A percentile compares a stretch with the other conserved stretches of the same genome.
These are phyloP conservation scores for Cenchrus americanus DNA, from an alignment of 176 grass and related monocot species.

Conservation along the genomic window DNA sequence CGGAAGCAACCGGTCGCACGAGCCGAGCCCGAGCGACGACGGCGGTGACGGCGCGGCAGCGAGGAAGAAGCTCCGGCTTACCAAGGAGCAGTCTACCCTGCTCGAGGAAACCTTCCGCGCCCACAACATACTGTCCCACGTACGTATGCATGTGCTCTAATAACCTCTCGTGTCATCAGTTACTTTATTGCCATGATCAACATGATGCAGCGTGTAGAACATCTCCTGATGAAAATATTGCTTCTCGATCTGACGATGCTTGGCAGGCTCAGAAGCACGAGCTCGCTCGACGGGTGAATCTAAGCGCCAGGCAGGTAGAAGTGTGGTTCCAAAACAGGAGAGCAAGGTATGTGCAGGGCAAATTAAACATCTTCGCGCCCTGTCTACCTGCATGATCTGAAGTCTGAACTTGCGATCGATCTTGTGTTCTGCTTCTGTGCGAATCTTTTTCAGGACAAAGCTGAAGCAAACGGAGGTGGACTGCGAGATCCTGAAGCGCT, in stretches of 20 bases:
- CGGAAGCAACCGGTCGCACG: neutral
- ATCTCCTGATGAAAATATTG: neutral
- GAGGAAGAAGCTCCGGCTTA: constrained; percentile 80
- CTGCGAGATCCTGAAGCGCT: constrained; percentile 59
- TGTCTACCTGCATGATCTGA: no score
- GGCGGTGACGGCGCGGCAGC: neutral
- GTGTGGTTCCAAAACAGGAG: constrained; percentile 96
- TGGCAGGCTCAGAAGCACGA: constrained; percentile 68
- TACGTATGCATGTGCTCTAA: constrained; percentile 48
- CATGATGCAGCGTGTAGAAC: neutral
- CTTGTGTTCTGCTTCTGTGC: neutral
- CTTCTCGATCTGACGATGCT: neutral
- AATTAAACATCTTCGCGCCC: no score
- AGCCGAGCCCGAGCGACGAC: constrained; percentile 18
- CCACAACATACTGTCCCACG: constrained; percentile 65
- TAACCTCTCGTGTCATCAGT: neutral
- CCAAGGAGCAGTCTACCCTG: constrained; percentile 55
- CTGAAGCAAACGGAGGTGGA: constrained; percentile 81
- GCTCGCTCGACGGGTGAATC: constrained; percentile 63
- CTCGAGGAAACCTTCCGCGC: constrained; percentile 68
- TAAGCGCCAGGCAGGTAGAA: constrained; percentile 75
- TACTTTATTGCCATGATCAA: neutral
- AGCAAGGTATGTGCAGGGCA: constrained; percentile 51
- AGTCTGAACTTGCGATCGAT: neutral
- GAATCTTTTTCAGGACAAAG: constrained; percentile 56